Percentiles rank a stretch among this genome's conserved stretches.
Evolutionary conservation across 2,329 filamentous ascomycete species (phyloP).

Genomic region (Coniochaeta ligniaria): DNA sequence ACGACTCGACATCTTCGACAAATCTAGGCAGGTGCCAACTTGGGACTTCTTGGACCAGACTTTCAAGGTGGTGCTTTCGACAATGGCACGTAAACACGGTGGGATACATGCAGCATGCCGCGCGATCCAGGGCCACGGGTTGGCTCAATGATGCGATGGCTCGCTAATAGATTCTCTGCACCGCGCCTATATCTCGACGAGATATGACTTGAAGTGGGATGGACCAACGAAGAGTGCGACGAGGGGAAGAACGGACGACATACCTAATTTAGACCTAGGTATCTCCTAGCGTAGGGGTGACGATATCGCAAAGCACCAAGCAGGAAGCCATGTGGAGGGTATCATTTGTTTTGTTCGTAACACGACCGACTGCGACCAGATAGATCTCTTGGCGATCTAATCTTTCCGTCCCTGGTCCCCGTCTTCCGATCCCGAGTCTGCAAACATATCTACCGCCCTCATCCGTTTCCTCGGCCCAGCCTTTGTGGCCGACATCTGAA

Average conservation of each 20-base stretch:
- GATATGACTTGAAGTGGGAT: not conserved
- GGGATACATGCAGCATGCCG: not conserved
- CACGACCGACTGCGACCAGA: not conserved
- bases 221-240: not conserved
- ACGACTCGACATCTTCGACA: not conserved
- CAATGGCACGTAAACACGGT: not conserved
- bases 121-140: not conserved
- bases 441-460: constrained; percentile 82
- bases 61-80: not conserved
- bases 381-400: constrained; percentile 10
- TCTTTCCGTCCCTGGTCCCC: constrained; percentile 13
- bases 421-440: constrained; percentile 53
- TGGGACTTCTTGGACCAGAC: not conserved
- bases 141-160: not conserved
- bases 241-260: not conserved
- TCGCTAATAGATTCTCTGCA: not conserved
- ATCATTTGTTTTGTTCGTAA: constrained; percentile 1
- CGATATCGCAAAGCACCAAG: constrained; percentile 20
- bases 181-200: not conserved
- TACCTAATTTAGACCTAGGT: not conserved
- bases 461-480: constrained; percentile 49
- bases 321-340: constrained; percentile 25
- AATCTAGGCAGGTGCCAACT: not conserved
- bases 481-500: constrained; percentile 15
- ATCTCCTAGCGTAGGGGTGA: too few species aligned